Conservation (phyloP, 208 protist genomes). For the Endotrypanum monterogeii region DNA sequence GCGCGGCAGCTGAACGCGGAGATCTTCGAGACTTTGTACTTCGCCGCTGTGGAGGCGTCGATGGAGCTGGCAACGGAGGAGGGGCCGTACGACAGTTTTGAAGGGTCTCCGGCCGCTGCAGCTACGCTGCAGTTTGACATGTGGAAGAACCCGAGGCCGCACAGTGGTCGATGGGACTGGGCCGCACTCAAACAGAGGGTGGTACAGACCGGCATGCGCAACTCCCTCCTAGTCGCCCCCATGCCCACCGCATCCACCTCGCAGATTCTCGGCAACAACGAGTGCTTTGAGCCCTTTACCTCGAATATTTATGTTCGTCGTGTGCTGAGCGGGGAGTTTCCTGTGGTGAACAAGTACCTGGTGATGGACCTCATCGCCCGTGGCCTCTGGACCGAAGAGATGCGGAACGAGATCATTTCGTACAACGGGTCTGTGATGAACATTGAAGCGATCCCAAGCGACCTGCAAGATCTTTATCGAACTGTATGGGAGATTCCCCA, state of each 20-base stretch:
- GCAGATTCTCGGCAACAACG: conserved; percentile 99
- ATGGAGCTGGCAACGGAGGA: conserved; percentile 93
- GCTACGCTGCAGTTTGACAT: conserved; percentile 99
- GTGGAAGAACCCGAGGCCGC: conserved; percentile 87
- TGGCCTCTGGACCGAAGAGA: conserved; percentile 94
- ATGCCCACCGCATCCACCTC: conserved; percentile 99
- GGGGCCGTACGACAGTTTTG: conserved; percentile 95
- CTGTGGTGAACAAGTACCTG: conserved; percentile 98
- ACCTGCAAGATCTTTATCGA: conserved; percentile 97
- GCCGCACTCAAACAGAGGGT: conserved; percentile 90
- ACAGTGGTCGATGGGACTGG: conserved; percentile 97
- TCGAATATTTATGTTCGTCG: conserved; percentile 99
- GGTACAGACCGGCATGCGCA: conserved; percentile 93
- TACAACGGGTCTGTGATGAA: conserved; percentile 95
- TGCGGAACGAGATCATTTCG: conserved; percentile 97
- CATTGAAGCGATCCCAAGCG: conserved; percentile 94
- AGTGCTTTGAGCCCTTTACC: conserved; percentile 99
- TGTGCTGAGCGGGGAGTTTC: conserved; percentile 98
- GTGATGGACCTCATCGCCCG: conserved; percentile 95
- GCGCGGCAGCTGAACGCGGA: conserved; percentile 96
- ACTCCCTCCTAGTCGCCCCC: conserved; percentile 98
- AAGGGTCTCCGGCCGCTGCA: conserved; percentile 94
- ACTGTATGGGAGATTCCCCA: conserved; percentile 99
- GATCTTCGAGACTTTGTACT: conserved; percentile 99
- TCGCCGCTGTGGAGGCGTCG: conserved; percentile 90